Conservation (phyloP, 441 rosid species). For the Erodium moschatum region DNA sequence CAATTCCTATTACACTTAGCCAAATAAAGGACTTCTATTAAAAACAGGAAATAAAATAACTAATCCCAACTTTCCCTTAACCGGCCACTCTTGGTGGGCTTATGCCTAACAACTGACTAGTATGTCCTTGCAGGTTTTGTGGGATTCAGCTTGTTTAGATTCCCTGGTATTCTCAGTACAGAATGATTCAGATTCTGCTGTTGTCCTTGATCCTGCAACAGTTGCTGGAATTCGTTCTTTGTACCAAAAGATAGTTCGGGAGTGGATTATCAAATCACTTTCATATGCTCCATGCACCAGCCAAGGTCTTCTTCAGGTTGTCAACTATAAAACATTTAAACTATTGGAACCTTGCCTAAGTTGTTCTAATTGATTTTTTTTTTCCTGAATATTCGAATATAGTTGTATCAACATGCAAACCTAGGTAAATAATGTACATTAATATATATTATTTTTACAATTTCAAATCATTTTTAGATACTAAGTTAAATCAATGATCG, state of each 20-base stretch:
- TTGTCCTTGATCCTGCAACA: slow-evolving; percentile 83
- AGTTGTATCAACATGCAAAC: not conserved
- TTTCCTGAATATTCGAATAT: not conserved
- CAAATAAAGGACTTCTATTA: no score
- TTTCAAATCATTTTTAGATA: not conserved
- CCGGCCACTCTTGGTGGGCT: no score
- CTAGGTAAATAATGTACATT: slow-evolving; percentile 9
- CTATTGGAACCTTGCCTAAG: not conserved
- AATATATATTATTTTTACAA: not conserved
- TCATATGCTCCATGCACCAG: slow-evolving; percentile 96
- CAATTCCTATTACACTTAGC: no score
- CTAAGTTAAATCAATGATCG: not conserved
- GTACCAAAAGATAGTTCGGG: slow-evolving; percentile 73
- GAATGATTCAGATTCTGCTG: slow-evolving; percentile 47
- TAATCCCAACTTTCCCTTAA: no score
- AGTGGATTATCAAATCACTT: slow-evolving; percentile 83
- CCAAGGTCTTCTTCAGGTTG: slow-evolving; percentile 98
- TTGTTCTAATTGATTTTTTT: slow-evolving; percentile 7
- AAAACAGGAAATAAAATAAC: no score
- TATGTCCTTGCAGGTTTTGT: slow-evolving; percentile 62
- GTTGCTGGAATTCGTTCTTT: slow-evolving; percentile 68
- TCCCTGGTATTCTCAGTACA: slow-evolving; percentile 69
- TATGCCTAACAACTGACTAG: slow-evolving; percentile 13
- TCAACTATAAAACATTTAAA: slow-evolving; percentile 7
- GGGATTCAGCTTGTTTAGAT: slow-evolving; percentile 94